Evolutionary conservation across 2,329 filamentous ascomycete genomes (phyloP).

Genomic region (Lachnellula subtilissima): DNA sequence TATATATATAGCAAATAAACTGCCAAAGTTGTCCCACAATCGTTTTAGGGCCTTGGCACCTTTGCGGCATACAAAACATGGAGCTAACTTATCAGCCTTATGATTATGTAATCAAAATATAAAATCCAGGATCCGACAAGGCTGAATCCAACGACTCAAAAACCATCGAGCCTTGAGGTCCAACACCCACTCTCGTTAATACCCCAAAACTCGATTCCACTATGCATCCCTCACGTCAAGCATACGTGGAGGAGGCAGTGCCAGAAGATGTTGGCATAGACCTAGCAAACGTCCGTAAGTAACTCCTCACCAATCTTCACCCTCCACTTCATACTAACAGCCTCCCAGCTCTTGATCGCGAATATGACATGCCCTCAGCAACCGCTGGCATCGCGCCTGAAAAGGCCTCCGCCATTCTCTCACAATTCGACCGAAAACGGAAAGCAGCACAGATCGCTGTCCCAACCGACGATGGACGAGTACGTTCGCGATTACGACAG

Average conservation of each 20-base stretch:
- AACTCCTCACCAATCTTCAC: conserved; percentile 20
- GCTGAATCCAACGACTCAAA: background rate
- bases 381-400: conserved; percentile 30
- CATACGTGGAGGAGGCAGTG: conserved; percentile 84
- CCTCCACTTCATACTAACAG: conserved; percentile 25
- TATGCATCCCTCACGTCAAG: conserved; percentile 86
- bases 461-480: conserved; percentile 86
- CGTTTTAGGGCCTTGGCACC: too few relatives aligned
- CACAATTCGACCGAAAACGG: conserved; percentile 85
- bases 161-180: background rate
- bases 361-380: conserved; percentile 53
- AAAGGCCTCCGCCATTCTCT: conserved; percentile 31
- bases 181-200: background rate
- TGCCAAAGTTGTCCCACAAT: too few relatives aligned
- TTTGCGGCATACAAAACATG: too few relatives aligned
- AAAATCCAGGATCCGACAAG: background rate
- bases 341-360: conserved; percentile 61
- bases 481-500: conserved; percentile 74
- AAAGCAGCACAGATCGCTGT: conserved; percentile 85
- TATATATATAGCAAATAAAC: too few relatives aligned
- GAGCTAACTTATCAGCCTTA: too few relatives aligned
- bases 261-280: conserved; percentile 52
- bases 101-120: background rate
- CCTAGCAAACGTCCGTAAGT: conserved; percentile 59
- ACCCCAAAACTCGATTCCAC: background rate